Conservation (phyloP, 192 early-diverging fungal species). For the Coemansia sp. region DNA sequence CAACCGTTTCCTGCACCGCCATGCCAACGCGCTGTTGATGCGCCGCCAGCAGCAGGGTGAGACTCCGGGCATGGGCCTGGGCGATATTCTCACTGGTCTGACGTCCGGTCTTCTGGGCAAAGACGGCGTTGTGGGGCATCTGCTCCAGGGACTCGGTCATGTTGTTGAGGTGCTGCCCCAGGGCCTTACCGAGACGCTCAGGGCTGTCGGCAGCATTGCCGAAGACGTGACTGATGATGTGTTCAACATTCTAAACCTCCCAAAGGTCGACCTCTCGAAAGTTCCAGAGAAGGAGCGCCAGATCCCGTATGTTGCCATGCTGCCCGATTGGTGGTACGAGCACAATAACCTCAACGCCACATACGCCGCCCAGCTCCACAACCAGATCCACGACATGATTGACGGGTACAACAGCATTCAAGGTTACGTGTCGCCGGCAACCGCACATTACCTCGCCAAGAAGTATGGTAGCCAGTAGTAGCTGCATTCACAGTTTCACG, state of each 20-base stretch:
- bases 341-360: slow-evolving; percentile 51
- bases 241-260: slow-evolving; percentile 46
- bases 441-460: slow-evolving; percentile 44
- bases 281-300: slow-evolving; percentile 46
- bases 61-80: slow-evolving; percentile 29
- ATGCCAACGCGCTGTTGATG: slow-evolving; percentile 17
- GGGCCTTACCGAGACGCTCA: slow-evolving; percentile 43
- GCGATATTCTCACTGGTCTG: slow-evolving; percentile 42
- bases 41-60: slow-evolving; percentile 21
- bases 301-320: slow-evolving; percentile 39
- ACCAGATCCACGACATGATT: slow-evolving; percentile 47
- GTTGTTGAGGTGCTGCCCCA: slow-evolving; percentile 49
- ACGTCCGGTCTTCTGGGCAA: slow-evolving; percentile 33
- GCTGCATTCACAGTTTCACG: background rate
- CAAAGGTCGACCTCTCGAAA: slow-evolving; percentile 44
- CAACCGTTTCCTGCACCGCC: slow-evolving; percentile 41
- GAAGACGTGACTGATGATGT: slow-evolving; percentile 40
- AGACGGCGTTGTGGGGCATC: slow-evolving; percentile 42
- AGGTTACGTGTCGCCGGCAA: slow-evolving; percentile 48
- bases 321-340: slow-evolving; percentile 48
- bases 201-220: slow-evolving; percentile 44
- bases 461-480: slow-evolving; percentile 33
- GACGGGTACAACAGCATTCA: slow-evolving; percentile 49
- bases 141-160: slow-evolving; percentile 44
- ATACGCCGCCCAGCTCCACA: slow-evolving; percentile 41